A percentile compares a stretch with the other conserved stretches of the same genome.
These are phyloP conservation scores for Monosporozyma yasuniensis DNA, from an alignment of 805 yeast genomes.

Conservation along the genomic window DNA sequence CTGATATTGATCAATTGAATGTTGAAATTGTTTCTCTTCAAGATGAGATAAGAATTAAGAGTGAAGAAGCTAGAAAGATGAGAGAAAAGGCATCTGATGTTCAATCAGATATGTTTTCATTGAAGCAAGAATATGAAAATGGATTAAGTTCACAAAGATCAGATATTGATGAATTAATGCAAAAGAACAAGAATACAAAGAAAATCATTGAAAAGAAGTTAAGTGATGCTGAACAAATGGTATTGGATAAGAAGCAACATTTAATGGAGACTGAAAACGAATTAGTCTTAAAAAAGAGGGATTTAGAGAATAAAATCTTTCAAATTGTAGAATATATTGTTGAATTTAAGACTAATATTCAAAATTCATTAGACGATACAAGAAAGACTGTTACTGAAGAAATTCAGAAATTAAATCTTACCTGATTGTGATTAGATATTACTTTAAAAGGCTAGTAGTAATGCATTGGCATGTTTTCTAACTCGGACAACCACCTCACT, in stretches of 20 bases:
- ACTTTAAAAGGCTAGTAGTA: background rate
- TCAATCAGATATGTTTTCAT: slow-evolving; percentile 47
- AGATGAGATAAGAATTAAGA: slow-evolving; percentile 48
- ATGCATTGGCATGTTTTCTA: too few relatives aligned
- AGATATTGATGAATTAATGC: slow-evolving; percentile 57
- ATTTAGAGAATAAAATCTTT: slow-evolving; percentile 45
- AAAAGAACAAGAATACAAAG: slow-evolving; percentile 42
- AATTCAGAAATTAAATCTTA: slow-evolving; percentile 4
- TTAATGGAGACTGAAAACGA: slow-evolving; percentile 34
- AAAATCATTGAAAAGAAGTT: slow-evolving; percentile 33
- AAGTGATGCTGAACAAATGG: slow-evolving; percentile 27
- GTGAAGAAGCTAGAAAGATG: slow-evolving; percentile 46
- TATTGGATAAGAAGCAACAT: slow-evolving; percentile 45
- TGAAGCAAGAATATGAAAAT: slow-evolving; percentile 44
- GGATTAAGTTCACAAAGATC: slow-evolving; percentile 41
- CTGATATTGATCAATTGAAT: slow-evolving; percentile 32
- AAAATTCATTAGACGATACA: slow-evolving; percentile 21
- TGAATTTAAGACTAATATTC: slow-evolving; percentile 58
- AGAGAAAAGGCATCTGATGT: slow-evolving; percentile 47
- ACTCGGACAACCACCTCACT: too few relatives aligned
- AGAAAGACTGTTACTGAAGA: slow-evolving; percentile 1
- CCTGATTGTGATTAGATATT: background rate
- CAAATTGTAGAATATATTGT: slow-evolving; percentile 52
- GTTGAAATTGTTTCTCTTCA: slow-evolving; percentile 48
- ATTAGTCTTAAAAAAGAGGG: slow-evolving; percentile 39